These are phyloP conservation scores for Kodamaea sp. DNA, from an alignment of 1,139 yeast genomes.

Conservation along the genomic window DNA sequence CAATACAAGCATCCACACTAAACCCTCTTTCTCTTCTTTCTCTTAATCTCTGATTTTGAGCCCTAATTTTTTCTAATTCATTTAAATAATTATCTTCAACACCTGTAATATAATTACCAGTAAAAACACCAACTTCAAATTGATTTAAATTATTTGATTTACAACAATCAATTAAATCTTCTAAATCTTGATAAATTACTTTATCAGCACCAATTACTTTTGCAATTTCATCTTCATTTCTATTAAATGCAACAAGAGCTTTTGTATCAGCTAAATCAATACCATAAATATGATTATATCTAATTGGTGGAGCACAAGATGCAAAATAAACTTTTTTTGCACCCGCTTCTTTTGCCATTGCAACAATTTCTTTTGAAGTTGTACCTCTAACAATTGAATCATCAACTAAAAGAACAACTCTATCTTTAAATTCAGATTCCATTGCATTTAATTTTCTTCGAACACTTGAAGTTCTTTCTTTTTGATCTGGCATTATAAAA, in stretches of 20 bases:
- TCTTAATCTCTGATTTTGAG: conserved; percentile 65
- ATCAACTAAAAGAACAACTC: conserved; percentile 88
- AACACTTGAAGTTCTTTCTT: conserved; percentile 89
- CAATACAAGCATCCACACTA: conserved; percentile 47
- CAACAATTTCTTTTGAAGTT: conserved; percentile 91
- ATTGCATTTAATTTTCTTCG: conserved; percentile 93
- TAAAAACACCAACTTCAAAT: conserved; percentile 97
- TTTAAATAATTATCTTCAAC: conserved; percentile 77
- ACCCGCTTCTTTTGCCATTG: conserved; percentile 98
- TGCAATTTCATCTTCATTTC: conserved; percentile 71
- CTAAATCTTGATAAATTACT: conserved; percentile 82
- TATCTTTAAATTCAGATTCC: conserved; percentile 85
- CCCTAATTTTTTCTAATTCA: conserved; percentile 80
- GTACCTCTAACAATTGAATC: conserved; percentile 98
- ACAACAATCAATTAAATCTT: conserved; percentile 82
- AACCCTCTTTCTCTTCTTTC: conserved; percentile 37
- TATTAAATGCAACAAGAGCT: conserved; percentile 85
- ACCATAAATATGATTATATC: conserved; percentile 94
- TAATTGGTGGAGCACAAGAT: conserved; percentile 95
- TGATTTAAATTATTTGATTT: conserved; percentile 48
- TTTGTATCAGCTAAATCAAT: conserved; percentile 94
- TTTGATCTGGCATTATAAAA: conserved; percentile 97
- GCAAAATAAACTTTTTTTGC: conserved; percentile 92
- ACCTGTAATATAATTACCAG: conserved; percentile 91
- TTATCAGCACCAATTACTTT: conserved; percentile 84